Base-by-base conservation (phyloP, 225 moss, liverwort and hornwort genomes). In the Anthoceros angustus region DNA sequence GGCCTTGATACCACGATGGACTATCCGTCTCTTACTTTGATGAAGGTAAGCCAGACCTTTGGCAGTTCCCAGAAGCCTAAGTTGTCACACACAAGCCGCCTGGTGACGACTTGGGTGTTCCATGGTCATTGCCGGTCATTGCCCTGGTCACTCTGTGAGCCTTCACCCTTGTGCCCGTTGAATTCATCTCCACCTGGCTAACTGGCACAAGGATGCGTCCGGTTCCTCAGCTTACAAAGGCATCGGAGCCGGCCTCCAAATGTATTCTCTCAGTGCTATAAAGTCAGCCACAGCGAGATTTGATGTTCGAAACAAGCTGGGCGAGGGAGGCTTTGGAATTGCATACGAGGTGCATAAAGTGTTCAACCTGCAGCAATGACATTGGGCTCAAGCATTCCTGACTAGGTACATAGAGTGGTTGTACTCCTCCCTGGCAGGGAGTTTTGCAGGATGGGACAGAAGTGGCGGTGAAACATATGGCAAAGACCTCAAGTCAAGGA, bases 11-110 rank as follows among this genome's bases (percentile, higher is more conserved):
- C 14, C 55, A 15, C 55, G 55, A 23, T 55, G 55, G 18, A 55
- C 55, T 55, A 55, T 55, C 23, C 55, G 6, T 55, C 55, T 55
- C 14, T 55, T 4, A 20, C n/a, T 23, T 55, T 55, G 55, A 20
- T 55, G 55, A 20, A 55, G 55, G 55, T 55, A 55, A 11, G 55
- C 23, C 55, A 55, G 55, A 23, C 55, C 55, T n/a, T n/a, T 55
- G 14, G 55, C 55, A 55, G 55, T 55, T n/a, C 55, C 55, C 23
- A 18, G 55, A 7, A 55, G n/a, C n/a, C n/a, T n/a, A n/a, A n/a
- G n/a, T n/a, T n/a, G n/a, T n/a, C n/a, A n/a, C n/a, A n/a, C n/a
- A n/a, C n/a, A n/a, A n/a, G n/a, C n/a, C n/a, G n/a, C n/a, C n/a
- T n/a, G n/a, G n/a, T n/a, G n/a, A n/a, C n/a, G n/a, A n/a, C n/a